phyloP scores from a whole-genome alignment of 1,139 yeast genomes.

The Yamadazyma jaroonii region DNA sequence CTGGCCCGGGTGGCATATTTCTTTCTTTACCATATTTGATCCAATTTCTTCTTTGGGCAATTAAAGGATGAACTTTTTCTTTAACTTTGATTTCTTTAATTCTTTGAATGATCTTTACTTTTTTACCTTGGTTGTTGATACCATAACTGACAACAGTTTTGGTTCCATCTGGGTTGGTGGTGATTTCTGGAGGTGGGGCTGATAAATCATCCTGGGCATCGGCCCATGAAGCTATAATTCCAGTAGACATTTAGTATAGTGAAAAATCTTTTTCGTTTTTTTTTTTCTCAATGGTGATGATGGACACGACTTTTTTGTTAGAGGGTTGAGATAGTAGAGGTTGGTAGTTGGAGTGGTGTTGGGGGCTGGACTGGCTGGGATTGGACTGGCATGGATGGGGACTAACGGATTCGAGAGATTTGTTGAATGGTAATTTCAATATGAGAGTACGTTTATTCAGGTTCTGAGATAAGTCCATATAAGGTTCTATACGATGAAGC shows the following conservation, averaged over 20 bases:
- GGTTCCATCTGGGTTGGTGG: conserved; percentile 81
- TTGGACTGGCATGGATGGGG: too few species aligned
- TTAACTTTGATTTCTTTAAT: conserved; percentile 73
- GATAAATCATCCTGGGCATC: conserved; percentile 61
- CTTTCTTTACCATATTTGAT: conserved; percentile 80
- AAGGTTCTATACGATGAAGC: too few species aligned
- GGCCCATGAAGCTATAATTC: conserved; percentile 57
- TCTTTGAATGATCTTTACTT: conserved; percentile 83
- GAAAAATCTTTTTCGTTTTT: background rate
- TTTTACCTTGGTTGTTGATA: conserved; percentile 75
- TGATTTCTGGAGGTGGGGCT: conserved; percentile 60
- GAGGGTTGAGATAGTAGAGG: too few species aligned
- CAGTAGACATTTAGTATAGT: conserved; percentile 37
- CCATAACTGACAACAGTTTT: conserved; percentile 82
- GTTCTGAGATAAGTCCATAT: too few species aligned
- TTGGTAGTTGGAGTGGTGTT: too few species aligned
- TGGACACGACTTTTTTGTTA: too few species aligned
- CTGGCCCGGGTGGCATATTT: conserved; percentile 80
- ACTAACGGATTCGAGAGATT: too few species aligned
- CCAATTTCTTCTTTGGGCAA: conserved; percentile 75
- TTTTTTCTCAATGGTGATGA: too few species aligned
- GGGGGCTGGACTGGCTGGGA: too few species aligned
- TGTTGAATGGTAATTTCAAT: too few species aligned
- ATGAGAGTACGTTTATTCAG: too few species aligned
- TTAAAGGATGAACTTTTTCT: conserved; percentile 77